Conservation (phyloP, 2,329 filamentous ascomycete species). For the Colletotrichum zoysiae region DNA sequence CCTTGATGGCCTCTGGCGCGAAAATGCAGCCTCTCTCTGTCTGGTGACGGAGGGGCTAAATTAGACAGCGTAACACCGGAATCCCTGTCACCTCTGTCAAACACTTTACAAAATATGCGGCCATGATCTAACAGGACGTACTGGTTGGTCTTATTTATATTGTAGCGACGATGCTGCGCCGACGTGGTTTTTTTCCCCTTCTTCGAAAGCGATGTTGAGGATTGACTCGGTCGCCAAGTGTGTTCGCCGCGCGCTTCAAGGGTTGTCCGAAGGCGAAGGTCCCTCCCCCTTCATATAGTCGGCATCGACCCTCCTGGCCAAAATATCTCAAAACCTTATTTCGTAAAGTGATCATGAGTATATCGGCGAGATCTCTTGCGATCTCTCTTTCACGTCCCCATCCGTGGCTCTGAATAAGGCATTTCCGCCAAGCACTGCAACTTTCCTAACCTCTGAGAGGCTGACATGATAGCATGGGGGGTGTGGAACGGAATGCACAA, state of each 20-base stretch:
- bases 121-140: constrained; percentile 30
- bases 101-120: constrained; percentile 19
- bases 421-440: neutral
- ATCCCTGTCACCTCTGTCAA: constrained; percentile 38
- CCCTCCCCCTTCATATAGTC: constrained; percentile 11
- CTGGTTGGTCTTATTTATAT: constrained; percentile 8
- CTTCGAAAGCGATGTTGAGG: constrained; percentile 5
- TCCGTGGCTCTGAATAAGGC: constrained; percentile 4
- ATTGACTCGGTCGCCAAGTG: constrained; percentile 11
- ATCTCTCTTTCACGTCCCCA: constrained; percentile 12
- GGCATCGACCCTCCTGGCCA: constrained; percentile 5
- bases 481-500: neutral
- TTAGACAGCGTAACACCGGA: constrained; percentile 36
- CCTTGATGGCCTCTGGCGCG: constrained; percentile 39
- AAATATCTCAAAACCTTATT: constrained; percentile 11
- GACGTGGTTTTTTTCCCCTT: neutral
- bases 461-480: constrained; percentile 27
- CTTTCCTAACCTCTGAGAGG: constrained; percentile 28
- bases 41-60: constrained; percentile 39
- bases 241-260: neutral
- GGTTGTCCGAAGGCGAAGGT: neutral
- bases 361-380: neutral
- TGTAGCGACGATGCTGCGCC: constrained; percentile 2
- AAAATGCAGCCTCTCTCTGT: constrained; percentile 39
- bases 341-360: neutral